phyloP scores from a whole-genome alignment of 2,329 filamentous ascomycete genomes.

The Diaporthe helianthi region DNA sequence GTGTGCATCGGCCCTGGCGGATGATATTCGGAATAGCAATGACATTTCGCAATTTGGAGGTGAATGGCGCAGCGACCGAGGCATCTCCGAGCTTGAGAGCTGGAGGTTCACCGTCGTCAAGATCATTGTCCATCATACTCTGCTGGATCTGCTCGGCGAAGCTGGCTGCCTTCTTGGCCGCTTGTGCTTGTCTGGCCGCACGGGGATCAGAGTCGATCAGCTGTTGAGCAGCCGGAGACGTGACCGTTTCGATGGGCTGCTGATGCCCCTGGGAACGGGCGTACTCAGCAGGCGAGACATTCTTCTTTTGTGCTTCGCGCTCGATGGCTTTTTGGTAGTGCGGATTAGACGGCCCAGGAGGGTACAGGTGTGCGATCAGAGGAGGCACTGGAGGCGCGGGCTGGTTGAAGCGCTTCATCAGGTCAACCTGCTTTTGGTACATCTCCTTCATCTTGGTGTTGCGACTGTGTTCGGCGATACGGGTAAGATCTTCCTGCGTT shows the following conservation, averaged over 20 bases:
- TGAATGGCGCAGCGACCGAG: constrained; percentile 96
- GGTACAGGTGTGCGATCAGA: constrained; percentile 92
- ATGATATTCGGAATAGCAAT: constrained; percentile 98
- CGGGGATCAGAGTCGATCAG: constrained; percentile 61
- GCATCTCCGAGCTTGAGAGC: constrained; percentile 97
- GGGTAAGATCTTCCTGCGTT: constrained; percentile 86
- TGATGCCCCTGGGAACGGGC: constrained; percentile 58
- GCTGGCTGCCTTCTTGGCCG: constrained; percentile 74
- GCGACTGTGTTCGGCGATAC: constrained; percentile 90
- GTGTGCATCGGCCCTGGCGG: constrained; percentile 93
- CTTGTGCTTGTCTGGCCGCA: constrained; percentile 68
- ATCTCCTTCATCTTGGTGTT: constrained; percentile 98
- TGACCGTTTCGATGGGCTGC: constrained; percentile 67
- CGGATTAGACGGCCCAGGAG: constrained; percentile 89
- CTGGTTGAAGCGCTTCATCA: constrained; percentile 97
- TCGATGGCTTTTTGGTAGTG: constrained; percentile 92
- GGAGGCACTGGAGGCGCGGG: constrained; percentile 89
- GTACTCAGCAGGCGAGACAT: constrained; percentile 66
- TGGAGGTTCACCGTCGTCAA: constrained; percentile 87
- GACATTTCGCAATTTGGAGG: constrained; percentile 95
- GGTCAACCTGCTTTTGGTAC: constrained; percentile 91
- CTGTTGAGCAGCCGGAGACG: constrained; percentile 69
- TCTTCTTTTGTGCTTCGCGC: constrained; percentile 82
- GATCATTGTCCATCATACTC: constrained; percentile 87
- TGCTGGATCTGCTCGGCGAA: constrained; percentile 87